Evolutionary conservation across 164 flowering plant species (phyloP), one percentile per base, ranked within the genome.

Genomic region (Kingdonia uniflora): DNA sequence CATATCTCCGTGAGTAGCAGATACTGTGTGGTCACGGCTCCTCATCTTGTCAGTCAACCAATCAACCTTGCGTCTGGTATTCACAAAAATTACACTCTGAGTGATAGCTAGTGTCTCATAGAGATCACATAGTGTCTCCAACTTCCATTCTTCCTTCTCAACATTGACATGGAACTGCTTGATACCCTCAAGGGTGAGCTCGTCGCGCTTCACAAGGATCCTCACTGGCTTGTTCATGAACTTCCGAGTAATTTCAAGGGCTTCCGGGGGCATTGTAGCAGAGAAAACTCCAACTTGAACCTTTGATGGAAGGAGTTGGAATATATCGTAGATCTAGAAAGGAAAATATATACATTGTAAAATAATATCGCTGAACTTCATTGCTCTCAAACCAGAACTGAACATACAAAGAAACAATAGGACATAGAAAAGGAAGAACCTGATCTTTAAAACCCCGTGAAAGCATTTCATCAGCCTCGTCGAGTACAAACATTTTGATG

Each of bases 1-100:
- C 94, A 85, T 85, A 74, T 84, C 88, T 61, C 92, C 87, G 26
- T 84, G 92, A 42, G 87, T 84, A n/a, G 94, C 94, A 1, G 94
- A 85, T 24, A 85, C 94, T 0, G 94, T 85, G 61, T 85, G 89
- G 64, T 85, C 95, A 23, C 95, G 83, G 65, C 85, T 67, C 59
- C 95, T 52, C 90, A 85, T 85, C 69, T 85, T 80, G 71, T 85
- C 95, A 1, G 95, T 82, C 0, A 85, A 81, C 95, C 95, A 85
- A 62, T 85, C 95, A n/a, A 85, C 95, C 72, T 87, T 87, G 23
- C 96, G 87, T 41, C 96, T 61, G 7, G 96, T 87, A 79, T 84
- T 87, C 11, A 87, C 90, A 49, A 87, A 87, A 37, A 87, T 87
- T 54, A 87, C 94, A 70, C 94, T 80, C 69, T 87, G 94, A 37